Percentiles rank a stretch among this genome's conserved stretches.
phyloP scores from a whole-genome alignment of 805 yeast species.

The Ogataea corticis region DNA sequence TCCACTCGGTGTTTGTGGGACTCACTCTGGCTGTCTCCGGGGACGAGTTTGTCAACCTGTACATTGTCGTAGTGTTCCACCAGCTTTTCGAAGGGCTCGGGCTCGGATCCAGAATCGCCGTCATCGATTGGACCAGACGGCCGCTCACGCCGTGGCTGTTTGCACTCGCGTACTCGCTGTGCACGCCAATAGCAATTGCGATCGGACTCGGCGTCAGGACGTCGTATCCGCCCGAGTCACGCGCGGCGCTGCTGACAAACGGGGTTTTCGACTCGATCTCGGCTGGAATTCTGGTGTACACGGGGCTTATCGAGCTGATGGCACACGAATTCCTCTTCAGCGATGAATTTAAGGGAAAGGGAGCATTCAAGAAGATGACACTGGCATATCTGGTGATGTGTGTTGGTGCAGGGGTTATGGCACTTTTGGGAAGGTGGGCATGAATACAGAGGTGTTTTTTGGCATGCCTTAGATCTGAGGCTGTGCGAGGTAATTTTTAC shows the following conservation, averaged over 20 bases:
- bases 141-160: constrained; percentile 59
- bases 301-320: constrained; percentile 76
- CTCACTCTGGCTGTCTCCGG: constrained; percentile 77
- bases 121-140: constrained; percentile 45
- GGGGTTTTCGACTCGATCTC: constrained; percentile 78
- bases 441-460: constrained; percentile 23
- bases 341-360: constrained; percentile 62
- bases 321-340: constrained; percentile 72
- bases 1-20: constrained; percentile 84
- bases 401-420: constrained; percentile 76
- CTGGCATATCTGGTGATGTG: constrained; percentile 55
- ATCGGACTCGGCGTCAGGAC: constrained; percentile 76
- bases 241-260: constrained; percentile 59
- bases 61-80: constrained; percentile 69
- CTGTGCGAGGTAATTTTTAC: too few relatives aligned
- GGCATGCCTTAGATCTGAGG: background rate
- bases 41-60: constrained; percentile 68
- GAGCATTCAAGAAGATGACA: constrained; percentile 51
- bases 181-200: constrained; percentile 76
- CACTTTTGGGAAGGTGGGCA: constrained; percentile 75
- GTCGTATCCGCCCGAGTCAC: constrained; percentile 58
- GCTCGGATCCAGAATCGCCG: constrained; percentile 74
- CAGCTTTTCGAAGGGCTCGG: constrained; percentile 89
- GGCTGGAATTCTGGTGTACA: constrained; percentile 75
- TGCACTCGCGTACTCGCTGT: constrained; percentile 49